Evolutionary conservation across 2,329 filamentous ascomycete species (phyloP).

Genomic region (Mycogone perniciosa): DNA sequence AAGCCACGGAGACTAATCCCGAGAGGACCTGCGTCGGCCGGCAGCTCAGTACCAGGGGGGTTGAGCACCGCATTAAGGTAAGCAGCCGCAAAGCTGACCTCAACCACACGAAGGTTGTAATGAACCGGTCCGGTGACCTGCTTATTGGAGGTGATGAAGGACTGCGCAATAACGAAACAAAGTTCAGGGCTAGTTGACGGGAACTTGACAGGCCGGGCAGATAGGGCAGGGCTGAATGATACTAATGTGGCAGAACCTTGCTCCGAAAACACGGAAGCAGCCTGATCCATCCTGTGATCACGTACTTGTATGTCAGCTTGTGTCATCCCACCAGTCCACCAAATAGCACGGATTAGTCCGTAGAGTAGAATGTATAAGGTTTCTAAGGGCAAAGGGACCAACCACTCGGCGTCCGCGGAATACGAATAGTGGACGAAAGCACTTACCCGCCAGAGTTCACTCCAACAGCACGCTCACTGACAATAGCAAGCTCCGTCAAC

Average conservation of each 20-base stretch:
- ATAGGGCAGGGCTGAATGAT: slow-evolving; percentile 74
- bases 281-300: slow-evolving; percentile 78
- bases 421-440: slow-evolving; percentile 1
- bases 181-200: slow-evolving; percentile 76
- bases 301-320: slow-evolving; percentile 5
- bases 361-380: not conserved
- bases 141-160: slow-evolving; percentile 90
- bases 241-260: slow-evolving; percentile 84
- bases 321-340: not conserved
- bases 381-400: slow-evolving; percentile 1
- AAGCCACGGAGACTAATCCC: slow-evolving; percentile 80
- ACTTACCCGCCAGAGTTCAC: slow-evolving; percentile 87
- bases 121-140: slow-evolving; percentile 86
- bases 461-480: slow-evolving; percentile 87
- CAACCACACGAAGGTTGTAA: slow-evolving; percentile 95
- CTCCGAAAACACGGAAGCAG: slow-evolving; percentile 88
- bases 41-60: slow-evolving; percentile 54
- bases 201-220: slow-evolving; percentile 71
- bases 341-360: not conserved
- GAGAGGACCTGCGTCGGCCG: slow-evolving; percentile 73
- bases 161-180: slow-evolving; percentile 89
- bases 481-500: slow-evolving; percentile 85
- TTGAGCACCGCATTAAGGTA: slow-evolving; percentile 55
- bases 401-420: not conserved
- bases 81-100: slow-evolving; percentile 82